Evolutionary conservation across 2,329 filamentous ascomycete species (phyloP).

Genomic region (Aspergillus alliaceus): DNA sequence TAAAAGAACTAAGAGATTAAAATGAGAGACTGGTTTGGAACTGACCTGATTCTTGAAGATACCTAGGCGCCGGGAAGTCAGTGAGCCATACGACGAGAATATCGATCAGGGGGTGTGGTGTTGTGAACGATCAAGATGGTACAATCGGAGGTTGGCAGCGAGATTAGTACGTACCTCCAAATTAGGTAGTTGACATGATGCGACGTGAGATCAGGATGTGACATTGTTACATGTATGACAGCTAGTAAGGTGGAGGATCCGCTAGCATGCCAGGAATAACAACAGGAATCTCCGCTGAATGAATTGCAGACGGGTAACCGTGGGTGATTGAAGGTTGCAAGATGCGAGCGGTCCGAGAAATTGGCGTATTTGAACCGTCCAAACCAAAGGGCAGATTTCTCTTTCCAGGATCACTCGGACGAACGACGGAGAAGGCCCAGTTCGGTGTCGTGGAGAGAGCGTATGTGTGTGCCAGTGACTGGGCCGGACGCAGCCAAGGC

Average conservation of each 20-base stretch:
- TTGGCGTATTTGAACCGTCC: conserved; percentile 5
- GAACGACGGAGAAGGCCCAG: conserved; percentile 1
- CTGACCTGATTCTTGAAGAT: conserved; percentile 57
- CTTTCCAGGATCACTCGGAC: background rate
- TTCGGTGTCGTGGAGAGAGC: background rate
- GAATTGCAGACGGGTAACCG: conserved; percentile 3
- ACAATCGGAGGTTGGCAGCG: background rate
- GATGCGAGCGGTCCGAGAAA: conserved; percentile 5
- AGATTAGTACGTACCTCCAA: conserved; percentile 55
- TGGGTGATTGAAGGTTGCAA: background rate
- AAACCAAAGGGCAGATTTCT: conserved; percentile 1
- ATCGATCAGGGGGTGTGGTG: background rate
- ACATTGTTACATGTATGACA: conserved; percentile 47
- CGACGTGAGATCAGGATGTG: conserved; percentile 44
- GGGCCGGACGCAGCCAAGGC: background rate
- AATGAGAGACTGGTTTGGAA: conserved; percentile 16
- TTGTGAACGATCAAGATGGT: background rate
- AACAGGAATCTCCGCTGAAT: conserved; percentile 24
- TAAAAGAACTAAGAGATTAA: conserved; percentile 6
- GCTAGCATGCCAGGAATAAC: conserved; percentile 29
- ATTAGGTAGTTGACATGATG: conserved; percentile 70
- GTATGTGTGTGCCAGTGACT: background rate
- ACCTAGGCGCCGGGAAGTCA: conserved; percentile 38
- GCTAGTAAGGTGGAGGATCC: conserved; percentile 29
- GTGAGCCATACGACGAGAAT: conserved; percentile 8